A percentile compares a stretch with the other conserved stretches of the same genome.
Conservation (phyloP, 768 basidiomycete species). For the Leccinum ochraceum region DNA sequence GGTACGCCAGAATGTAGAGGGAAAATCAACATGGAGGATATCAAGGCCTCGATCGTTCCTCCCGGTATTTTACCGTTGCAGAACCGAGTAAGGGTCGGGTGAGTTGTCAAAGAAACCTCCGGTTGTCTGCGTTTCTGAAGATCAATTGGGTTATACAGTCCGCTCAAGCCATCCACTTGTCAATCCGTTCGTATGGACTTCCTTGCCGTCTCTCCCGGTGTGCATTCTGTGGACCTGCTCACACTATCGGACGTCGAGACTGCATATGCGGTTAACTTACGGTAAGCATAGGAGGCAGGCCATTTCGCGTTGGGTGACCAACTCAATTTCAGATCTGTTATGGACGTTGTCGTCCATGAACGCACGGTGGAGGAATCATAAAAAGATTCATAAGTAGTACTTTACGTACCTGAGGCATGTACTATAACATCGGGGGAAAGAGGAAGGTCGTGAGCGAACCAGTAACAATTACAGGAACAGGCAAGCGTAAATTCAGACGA, state of each 20-base stretch:
- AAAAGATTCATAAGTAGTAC: conserved; percentile 14
- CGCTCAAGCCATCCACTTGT: conserved; percentile 76
- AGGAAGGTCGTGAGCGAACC: conserved; percentile 16
- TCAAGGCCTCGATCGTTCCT: conserved; percentile 32
- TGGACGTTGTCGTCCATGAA: conserved; percentile 77
- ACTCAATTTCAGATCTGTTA: conserved; percentile 54
- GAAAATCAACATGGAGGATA: conserved; percentile 26
- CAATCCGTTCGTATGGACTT: conserved; percentile 89
- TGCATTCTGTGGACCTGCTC: conserved; percentile 72
- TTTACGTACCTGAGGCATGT: conserved; percentile 15
- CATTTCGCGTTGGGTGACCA: conserved; percentile 1
- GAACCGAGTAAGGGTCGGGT: conserved; percentile 80
- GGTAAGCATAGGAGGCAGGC: conserved; percentile 42
- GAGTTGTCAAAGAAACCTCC: conserved; percentile 31
- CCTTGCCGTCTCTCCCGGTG: conserved; percentile 75
- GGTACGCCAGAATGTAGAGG: conserved; percentile 18
- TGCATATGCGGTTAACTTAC: conserved; percentile 68
- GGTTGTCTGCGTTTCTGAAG: conserved; percentile 2
- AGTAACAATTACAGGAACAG: conserved; percentile 26
- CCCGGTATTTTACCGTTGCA: conserved; percentile 77
- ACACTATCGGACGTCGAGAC: conserved; percentile 76
- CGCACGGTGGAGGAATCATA: conserved; percentile 12
- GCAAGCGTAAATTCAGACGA: conserved; percentile 10
- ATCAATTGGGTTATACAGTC: conserved; percentile 43
- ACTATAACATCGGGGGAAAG: conserved; percentile 7